phyloP scores from a whole-genome alignment of 2,329 filamentous ascomycete species.

The Epichloe sibirici region DNA sequence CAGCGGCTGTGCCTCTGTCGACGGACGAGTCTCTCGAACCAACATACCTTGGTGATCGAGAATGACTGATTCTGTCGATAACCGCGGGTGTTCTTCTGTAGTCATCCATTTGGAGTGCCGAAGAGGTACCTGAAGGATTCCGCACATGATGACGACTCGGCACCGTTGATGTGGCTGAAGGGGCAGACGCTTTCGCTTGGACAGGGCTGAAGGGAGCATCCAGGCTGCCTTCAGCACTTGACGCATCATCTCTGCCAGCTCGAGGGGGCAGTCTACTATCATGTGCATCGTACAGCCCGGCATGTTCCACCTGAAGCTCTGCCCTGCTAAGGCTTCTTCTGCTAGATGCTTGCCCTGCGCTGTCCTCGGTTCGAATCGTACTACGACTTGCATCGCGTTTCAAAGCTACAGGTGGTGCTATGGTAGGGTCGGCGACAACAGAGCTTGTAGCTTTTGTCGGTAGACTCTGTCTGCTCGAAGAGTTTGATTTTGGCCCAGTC shows the following conservation, averaged over 20 bases:
- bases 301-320: constrained; percentile 27
- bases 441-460: constrained; percentile 31
- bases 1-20: constrained; percentile 43
- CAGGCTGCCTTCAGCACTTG: constrained; percentile 31
- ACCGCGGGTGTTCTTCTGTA: constrained; percentile 34
- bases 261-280: constrained; percentile 23
- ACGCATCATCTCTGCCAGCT: constrained; percentile 29
- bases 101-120: constrained; percentile 25
- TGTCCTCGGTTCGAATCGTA: constrained; percentile 30
- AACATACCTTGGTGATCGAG: constrained; percentile 28
- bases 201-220: constrained; percentile 32
- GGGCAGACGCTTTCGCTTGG: constrained; percentile 20
- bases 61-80: constrained; percentile 42
- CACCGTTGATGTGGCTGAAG: constrained; percentile 18
- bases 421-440: constrained; percentile 29
- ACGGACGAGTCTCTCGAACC: constrained; percentile 47
- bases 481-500: constrained; percentile 30
- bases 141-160: constrained; percentile 23
- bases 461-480: constrained; percentile 26
- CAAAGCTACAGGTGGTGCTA: constrained; percentile 38
- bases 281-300: constrained; percentile 25
- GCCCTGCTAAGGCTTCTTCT: constrained; percentile 32
- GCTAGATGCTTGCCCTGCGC: constrained; percentile 22
- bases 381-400: constrained; percentile 35
- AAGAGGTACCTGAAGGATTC: constrained; percentile 22